Percentiles rank a stretch among this genome's conserved stretches.
phyloP scores from a whole-genome alignment of 441 rosid genomes.

The Francoa sonchifolia region DNA sequence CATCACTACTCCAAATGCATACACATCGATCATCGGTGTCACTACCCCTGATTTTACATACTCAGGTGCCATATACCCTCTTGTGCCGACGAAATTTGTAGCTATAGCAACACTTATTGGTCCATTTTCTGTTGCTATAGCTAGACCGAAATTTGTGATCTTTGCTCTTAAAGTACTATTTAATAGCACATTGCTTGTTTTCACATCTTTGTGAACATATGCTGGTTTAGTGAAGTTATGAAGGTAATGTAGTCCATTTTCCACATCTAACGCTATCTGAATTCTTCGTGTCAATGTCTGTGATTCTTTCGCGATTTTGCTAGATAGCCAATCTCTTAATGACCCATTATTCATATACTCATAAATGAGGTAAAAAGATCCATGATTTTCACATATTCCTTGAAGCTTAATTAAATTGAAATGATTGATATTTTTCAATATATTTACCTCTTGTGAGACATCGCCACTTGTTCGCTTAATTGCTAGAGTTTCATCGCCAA shows the following conservation, averaged over 20 bases:
- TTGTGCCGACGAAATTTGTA: slow-evolving; percentile 17
- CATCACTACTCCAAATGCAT: slow-evolving; percentile 29
- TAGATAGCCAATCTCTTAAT: slow-evolving; percentile 25
- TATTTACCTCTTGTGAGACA: slow-evolving; percentile 30
- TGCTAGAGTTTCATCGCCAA: slow-evolving; percentile 22
- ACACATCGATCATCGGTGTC: slow-evolving; percentile 27
- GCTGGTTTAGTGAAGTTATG: slow-evolving; percentile 42
- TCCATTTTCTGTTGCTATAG: background rate
- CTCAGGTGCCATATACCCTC: slow-evolving; percentile 31
- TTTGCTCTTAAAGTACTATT: slow-evolving; percentile 16
- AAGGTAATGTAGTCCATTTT: slow-evolving; percentile 41
- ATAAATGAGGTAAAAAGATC: slow-evolving; percentile 25
- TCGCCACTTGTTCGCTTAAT: slow-evolving; percentile 23
- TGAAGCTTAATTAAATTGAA: slow-evolving; percentile 34
- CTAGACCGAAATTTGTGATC: slow-evolving; percentile 8
- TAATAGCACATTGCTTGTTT: slow-evolving; percentile 29
- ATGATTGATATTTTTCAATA: slow-evolving; percentile 35
- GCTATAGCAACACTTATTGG: background rate
- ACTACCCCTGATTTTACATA: slow-evolving; percentile 16
- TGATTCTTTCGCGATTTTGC: slow-evolving; percentile 7
- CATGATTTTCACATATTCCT: slow-evolving; percentile 26
- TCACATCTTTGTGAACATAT: slow-evolving; percentile 34
- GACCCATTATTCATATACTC: slow-evolving; percentile 35
- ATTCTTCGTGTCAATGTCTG: slow-evolving; percentile 15
- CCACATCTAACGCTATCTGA: slow-evolving; percentile 40